Conservation (phyloP, 768 basidiomycete genomes). For the Psilocybe cyanescens region DNA sequence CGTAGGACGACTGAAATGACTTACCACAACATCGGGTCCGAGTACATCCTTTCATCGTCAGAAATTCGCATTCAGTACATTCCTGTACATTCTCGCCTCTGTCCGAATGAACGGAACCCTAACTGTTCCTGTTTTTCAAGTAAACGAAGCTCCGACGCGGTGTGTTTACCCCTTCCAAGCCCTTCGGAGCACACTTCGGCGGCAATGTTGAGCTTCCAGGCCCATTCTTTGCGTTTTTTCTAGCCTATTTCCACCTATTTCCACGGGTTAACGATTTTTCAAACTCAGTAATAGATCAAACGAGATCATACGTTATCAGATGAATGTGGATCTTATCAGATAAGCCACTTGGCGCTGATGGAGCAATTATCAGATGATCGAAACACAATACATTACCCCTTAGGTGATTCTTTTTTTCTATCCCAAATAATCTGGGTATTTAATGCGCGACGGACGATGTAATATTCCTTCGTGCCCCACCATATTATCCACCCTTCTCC, state of each 20-base stretch:
- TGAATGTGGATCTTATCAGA: conserved; percentile 24
- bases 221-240: not conserved
- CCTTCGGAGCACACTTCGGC: not conserved
- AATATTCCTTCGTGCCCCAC: conserved; percentile 2
- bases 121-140: not conserved
- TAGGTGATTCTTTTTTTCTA: not conserved
- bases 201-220: not conserved
- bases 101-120: not conserved
- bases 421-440: not conserved
- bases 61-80: too few relatives aligned
- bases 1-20: too few relatives aligned
- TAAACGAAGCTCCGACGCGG: not conserved
- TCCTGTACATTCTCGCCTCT: too few relatives aligned
- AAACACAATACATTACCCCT: not conserved
- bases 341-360: conserved; percentile 22
- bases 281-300: not conserved
- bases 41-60: too few relatives aligned
- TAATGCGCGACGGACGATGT: conserved; percentile 2
- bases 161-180: not conserved
- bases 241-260: not conserved
- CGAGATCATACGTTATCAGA: conserved; percentile 14
- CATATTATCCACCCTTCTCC: not conserved
- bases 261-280: not conserved
- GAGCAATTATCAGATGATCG: conserved; percentile 26
- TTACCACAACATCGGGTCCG: too few relatives aligned